Percentiles rank a stretch among this genome's conserved stretches.
Evolutionary conservation across 805 yeast species (phyloP).

Genomic region (Candida stauntonica): DNA sequence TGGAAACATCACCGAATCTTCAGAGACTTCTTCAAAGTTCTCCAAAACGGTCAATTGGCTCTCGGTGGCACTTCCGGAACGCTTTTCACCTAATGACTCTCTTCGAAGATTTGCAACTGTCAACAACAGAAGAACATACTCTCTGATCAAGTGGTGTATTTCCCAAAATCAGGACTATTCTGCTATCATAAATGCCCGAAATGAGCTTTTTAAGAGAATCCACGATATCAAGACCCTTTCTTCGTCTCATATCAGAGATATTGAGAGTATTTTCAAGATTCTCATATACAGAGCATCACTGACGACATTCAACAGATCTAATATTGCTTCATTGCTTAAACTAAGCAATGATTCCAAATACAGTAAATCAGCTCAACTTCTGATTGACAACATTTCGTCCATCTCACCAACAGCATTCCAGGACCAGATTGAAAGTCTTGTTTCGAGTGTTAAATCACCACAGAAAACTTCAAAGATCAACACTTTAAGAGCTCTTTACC

Average conservation of each 20-base stretch:
- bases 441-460: conserved; percentile 32
- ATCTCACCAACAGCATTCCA: conserved; percentile 62
- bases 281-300: conserved; percentile 59
- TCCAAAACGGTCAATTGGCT: conserved; percentile 62
- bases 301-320: conserved; percentile 61
- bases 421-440: conserved; percentile 50
- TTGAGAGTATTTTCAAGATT: conserved; percentile 50
- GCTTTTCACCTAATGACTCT: conserved; percentile 42
- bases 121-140: conserved; percentile 55
- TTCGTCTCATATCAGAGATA: conserved; percentile 38
- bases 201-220: conserved; percentile 56
- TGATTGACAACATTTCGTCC: conserved; percentile 55
- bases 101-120: conserved; percentile 48
- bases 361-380: conserved; percentile 40
- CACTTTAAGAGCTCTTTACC: conserved; percentile 55
- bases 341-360: conserved; percentile 31
- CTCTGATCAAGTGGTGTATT: conserved; percentile 50
- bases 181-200: conserved; percentile 55
- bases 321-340: conserved; percentile 49
- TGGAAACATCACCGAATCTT: conserved; percentile 28
- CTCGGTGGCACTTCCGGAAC: conserved; percentile 50
- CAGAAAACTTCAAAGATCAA: conserved; percentile 17
- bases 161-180: conserved; percentile 55
- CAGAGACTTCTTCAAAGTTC: conserved; percentile 32
- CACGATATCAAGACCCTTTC: conserved; percentile 43